Percentiles rank a stretch among this genome's conserved stretches.
Evolutionary conservation across 352 stramenopile genomes (phyloP).

Genomic region (Globisporangium carolinianum): DNA sequence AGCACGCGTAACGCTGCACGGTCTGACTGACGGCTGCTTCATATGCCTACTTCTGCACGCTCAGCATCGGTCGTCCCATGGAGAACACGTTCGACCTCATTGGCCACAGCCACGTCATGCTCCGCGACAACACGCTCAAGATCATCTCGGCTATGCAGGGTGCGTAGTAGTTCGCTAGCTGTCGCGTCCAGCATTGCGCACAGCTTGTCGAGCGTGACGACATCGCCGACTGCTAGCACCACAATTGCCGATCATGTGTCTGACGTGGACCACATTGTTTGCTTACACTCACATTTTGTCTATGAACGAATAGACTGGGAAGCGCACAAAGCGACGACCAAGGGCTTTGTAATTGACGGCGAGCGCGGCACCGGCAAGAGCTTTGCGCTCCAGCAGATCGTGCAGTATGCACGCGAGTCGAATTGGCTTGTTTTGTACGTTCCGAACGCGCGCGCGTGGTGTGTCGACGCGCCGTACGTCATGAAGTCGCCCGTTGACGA

Average conservation of each 20-base stretch:
- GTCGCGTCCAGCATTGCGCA: too few species aligned
- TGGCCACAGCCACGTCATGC: slow-evolving; percentile 79
- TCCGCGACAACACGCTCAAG: slow-evolving; percentile 68
- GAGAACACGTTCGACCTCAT: slow-evolving; percentile 79
- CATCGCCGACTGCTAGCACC: too few species aligned
- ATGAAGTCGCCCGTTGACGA: slow-evolving; percentile 74
- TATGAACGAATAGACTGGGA: slow-evolving; percentile 44
- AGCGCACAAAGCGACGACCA: slow-evolving; percentile 34
- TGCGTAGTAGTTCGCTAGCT: slow-evolving; percentile 11
- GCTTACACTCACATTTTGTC: background rate
- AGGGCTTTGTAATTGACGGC: slow-evolving; percentile 72
- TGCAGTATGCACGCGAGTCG: slow-evolving; percentile 81
- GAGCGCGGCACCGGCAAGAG: slow-evolving; percentile 79
- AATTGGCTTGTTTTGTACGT: slow-evolving; percentile 85
- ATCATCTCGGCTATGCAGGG: slow-evolving; percentile 71
- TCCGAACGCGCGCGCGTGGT: slow-evolving; percentile 71
- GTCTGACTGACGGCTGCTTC: background rate
- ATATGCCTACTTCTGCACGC: background rate
- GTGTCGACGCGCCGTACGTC: slow-evolving; percentile 73
- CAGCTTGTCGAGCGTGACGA: too few species aligned
- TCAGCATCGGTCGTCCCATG: slow-evolving; percentile 58
- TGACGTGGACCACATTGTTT: too few species aligned
- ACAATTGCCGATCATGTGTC: too few species aligned
- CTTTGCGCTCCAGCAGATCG: slow-evolving; percentile 81
- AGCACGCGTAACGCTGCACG: background rate